Base-by-base conservation (phyloP, 495 filamentous ascomycete species). In the Hyaloscypha variabilis region DNA sequence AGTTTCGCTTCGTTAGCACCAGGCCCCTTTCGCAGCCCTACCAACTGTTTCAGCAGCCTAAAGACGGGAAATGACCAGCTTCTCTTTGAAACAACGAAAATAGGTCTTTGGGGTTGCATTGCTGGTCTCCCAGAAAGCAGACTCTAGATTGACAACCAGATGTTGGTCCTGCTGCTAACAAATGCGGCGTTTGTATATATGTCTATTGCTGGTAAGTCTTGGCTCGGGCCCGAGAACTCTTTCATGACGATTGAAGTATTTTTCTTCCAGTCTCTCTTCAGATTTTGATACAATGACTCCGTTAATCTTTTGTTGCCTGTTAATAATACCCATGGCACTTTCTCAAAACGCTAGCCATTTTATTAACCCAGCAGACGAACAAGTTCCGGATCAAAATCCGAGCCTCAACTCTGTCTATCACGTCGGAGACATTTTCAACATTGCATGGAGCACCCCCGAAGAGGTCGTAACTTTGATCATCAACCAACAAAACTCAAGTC, bases 391-490 rank as follows among this genome's bases (percentile, higher is more conserved):
- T 26, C 8, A 19, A 30, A 17, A 28, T 8, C 25, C 28, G 8
- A 57, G 25, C 30, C 17, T 31, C 19, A 30, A 57, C 54, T 21
- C 54, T 8, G 31, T 42, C 28, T 42, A 39, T n/a, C 13, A 11
- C 23, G 58, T 60, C 23, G 58, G 58, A 17, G 58, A 46, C 19
- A 46, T 60, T 60, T 13, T 60, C 34, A 34, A 60, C 30, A 34
- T 60, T 24, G 30, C 58, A 46, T 60, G 58, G 31, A 39, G n/a
- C 19, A 60, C 58, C 11, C 1, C 30, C 34, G 58, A 24, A 17
- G 31, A 3, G 14, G 34, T 17, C 2, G 58, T 60, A 23, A 34
- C n/a, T 21, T 28, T 60, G 31, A 26, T 60, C 36, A 42, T 60
- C 6, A 29, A 26, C 8, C 58, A 60, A 34, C 19, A 31, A 8